Evolutionary conservation across 257 asterid species (phyloP).

Genomic region (Scutellaria barbata): DNA sequence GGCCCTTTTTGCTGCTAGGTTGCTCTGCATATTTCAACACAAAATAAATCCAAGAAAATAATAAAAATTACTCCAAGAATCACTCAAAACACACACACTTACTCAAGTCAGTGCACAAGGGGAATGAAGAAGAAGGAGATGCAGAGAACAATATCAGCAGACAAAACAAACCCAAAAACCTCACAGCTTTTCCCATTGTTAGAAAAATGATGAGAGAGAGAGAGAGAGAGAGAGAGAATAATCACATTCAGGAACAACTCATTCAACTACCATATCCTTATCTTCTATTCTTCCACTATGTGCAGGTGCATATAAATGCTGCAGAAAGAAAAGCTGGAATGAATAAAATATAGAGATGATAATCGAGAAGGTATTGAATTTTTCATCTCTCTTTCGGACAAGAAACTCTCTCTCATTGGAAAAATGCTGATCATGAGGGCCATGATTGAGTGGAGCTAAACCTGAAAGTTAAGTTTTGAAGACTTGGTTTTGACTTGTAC

Average conservation of each 20-base stretch:
- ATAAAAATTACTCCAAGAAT: not conserved
- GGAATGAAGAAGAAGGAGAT: slow-evolving; percentile 61
- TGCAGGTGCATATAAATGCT: slow-evolving; percentile 27
- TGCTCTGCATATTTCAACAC: slow-evolving; percentile 56
- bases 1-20: slow-evolving; percentile 53
- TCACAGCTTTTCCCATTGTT: slow-evolving; percentile 46
- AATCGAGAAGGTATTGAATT: slow-evolving; percentile 45
- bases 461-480: slow-evolving; percentile 49
- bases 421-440: slow-evolving; percentile 13
- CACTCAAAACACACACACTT: slow-evolving; percentile 46
- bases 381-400: slow-evolving; percentile 28
- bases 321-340: slow-evolving; percentile 13
- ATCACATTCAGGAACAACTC: slow-evolving; percentile 31
- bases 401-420: slow-evolving; percentile 40
- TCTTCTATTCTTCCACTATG: slow-evolving; percentile 37
- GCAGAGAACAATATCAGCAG: slow-evolving; percentile 52
- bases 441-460: slow-evolving; percentile 32
- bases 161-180: slow-evolving; percentile 37
- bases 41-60: slow-evolving; percentile 10
- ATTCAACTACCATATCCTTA: slow-evolving; percentile 20
- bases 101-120: slow-evolving; percentile 79
- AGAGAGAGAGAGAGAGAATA: slow-evolving; percentile 13
- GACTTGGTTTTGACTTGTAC: slow-evolving; percentile 48
- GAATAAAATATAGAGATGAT: slow-evolving; percentile 36
- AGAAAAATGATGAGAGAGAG: slow-evolving; percentile 26